A percentile compares a stretch with the other conserved stretches of the same genome.
These are phyloP conservation scores for Schrenkiella parvula DNA, from an alignment of 345 rosid species.

Conservation along the genomic window DNA sequence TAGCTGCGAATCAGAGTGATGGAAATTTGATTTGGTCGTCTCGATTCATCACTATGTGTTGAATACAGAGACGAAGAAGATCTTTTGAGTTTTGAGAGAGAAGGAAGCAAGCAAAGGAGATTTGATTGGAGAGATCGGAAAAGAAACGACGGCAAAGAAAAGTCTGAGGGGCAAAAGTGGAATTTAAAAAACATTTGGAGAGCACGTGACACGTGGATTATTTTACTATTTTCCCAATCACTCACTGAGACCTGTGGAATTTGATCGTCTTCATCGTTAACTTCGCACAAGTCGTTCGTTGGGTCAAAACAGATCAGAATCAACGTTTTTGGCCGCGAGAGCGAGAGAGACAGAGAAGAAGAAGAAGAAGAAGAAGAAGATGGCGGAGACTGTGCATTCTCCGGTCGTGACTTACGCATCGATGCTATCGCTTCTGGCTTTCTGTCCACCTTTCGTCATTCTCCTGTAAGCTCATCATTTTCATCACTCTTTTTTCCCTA, in stretches of 20 bases:
- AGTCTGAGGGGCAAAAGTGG: constrained; percentile 16
- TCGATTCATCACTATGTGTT: constrained; percentile 18
- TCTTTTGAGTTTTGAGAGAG: not conserved
- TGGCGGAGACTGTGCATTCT: constrained; percentile 73
- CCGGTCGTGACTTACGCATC: constrained; percentile 71
- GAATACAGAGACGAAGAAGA: constrained; percentile 17
- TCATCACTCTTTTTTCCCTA: not conserved
- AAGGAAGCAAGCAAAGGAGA: not conserved
- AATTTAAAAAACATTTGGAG: not conserved
- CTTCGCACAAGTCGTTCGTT: constrained; percentile 15
- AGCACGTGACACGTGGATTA: constrained; percentile 14
- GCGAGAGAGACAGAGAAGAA: not conserved
- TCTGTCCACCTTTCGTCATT: constrained; percentile 94
- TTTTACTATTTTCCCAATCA: not conserved
- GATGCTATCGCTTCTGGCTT: constrained; percentile 68
- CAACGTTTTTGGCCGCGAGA: not conserved
- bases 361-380: constrained; percentile 16
- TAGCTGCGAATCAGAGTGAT: not conserved
- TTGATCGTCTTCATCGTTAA: constrained; percentile 19
- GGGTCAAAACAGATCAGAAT: constrained; percentile 21
- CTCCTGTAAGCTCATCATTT: constrained; percentile 56
- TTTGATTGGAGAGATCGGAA: not conserved
- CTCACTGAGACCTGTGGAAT: not conserved
- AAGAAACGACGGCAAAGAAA: constrained; percentile 10
- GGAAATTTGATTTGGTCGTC: not conserved